Base-by-base conservation (phyloP, 768 basidiomycete species). In the Trametopsis cervina region DNA sequence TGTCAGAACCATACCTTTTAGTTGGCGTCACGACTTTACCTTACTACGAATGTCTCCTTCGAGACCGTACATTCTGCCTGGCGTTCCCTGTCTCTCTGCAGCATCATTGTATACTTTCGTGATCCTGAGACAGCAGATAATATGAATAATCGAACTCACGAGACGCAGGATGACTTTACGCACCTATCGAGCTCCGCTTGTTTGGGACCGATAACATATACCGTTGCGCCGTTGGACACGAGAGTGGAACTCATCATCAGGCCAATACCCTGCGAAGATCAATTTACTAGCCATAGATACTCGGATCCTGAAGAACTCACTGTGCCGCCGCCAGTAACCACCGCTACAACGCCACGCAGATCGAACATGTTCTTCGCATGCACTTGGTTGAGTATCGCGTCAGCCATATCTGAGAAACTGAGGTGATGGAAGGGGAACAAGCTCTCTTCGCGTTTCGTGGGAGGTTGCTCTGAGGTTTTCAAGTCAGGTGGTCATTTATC, bases 221-320 rank as follows among this genome's bases (percentile, higher is more conserved):
- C 75, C 0, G 63, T 71, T 1, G 75, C 75, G 6, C 73, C 72
- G 50, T 76, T 76, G 2, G 72, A 70, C 9, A 74, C 52, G 1
- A 76, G 58, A 0, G 74, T 72, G 9, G 69, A 67, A 48, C 64
- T 66, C 18, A 76, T 73, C 75, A 76, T 76, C 37, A 75, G 57
- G 1, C 75, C 75, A n/a, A 75, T 74, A 0, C 75, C 75, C 72
- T 70, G 48, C n/a, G n/a, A n/a, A n/a, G n/a, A n/a, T n/a, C n/a
- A n/a, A n/a, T n/a, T n/a, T n/a, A n/a, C n/a, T n/a, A n/a, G n/a
- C n/a, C n/a, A n/a, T n/a, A n/a, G n/a, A n/a, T n/a, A n/a, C n/a
- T n/a, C n/a, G n/a, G n/a, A n/a, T n/a, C n/a, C n/a, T n/a, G n/a
- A n/a, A 26, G 24, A 5, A 52, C 69, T 50, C 26, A 73, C 73